These are phyloP conservation scores for Pythium periplocum DNA, from an alignment of 352 stramenopile species.

Conservation along the genomic window DNA sequence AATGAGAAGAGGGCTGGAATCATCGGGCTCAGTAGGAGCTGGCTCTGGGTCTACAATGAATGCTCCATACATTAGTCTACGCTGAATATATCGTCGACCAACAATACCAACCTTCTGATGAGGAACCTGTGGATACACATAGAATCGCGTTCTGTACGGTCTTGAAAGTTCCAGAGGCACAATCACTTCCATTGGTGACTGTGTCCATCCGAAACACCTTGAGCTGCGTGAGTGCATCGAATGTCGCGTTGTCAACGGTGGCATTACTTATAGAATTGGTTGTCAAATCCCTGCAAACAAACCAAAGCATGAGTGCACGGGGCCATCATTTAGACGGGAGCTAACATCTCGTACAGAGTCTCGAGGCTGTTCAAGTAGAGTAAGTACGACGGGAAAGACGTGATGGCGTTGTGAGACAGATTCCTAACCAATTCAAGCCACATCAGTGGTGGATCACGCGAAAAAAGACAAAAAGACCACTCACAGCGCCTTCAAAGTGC, in stretches of 20 bases:
- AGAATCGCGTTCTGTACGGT: no score
- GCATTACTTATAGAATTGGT: background rate
- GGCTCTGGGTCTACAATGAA: no score
- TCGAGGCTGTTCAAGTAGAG: background rate
- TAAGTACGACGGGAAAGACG: background rate
- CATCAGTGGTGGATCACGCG: background rate
- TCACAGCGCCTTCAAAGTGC: conserved; percentile 26
- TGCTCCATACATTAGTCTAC: no score
- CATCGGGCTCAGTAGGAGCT: conserved; percentile 5
- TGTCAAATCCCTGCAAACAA: background rate
- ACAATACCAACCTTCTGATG: conserved; percentile 5
- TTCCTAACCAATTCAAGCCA: conserved; percentile 3
- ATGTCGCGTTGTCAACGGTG: background rate
- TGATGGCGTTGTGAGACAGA: conserved; percentile 4
- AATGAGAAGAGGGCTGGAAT: conserved; percentile 38
- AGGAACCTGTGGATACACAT: no score
- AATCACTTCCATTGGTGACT: no score
- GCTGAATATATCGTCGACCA: no score
- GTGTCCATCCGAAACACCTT: background rate
- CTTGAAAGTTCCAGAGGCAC: no score
- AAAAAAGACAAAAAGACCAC: background rate
- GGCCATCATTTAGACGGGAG: background rate
- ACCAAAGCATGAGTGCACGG: background rate
- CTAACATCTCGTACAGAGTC: conserved; percentile 1
- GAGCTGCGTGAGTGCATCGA: background rate